Conservation (phyloP, 1,284 basidiomycete species). For the Ustilago hordei region DNA sequence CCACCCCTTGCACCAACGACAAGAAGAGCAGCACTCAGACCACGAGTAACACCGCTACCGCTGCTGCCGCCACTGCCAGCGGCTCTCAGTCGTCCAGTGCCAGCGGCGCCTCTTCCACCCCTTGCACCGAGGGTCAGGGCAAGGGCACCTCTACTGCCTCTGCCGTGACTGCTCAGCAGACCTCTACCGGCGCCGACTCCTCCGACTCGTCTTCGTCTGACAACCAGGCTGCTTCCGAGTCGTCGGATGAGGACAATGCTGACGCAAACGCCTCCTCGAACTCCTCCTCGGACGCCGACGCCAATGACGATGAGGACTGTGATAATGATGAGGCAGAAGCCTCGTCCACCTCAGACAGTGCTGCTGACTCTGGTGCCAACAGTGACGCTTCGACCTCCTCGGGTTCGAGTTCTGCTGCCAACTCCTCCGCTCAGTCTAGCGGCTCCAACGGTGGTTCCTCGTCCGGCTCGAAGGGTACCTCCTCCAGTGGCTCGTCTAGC, state of each 20-base stretch:
- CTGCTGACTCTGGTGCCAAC: conserved; percentile 12
- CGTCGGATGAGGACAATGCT: conserved; percentile 5
- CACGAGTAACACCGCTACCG: not conserved
- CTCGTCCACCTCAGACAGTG: not conserved
- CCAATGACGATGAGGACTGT: conserved; percentile 4
- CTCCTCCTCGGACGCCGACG: conserved; percentile 1
- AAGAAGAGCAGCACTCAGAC: conserved; percentile 2
- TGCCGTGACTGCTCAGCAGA: conserved; percentile 20
- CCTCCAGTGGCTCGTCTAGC: conserved; percentile 3
- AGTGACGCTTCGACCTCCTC: not conserved
- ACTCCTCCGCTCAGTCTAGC: conserved; percentile 10
- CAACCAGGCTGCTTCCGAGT: conserved; percentile 18
- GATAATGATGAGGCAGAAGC: conserved; percentile 13
- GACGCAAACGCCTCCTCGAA: conserved; percentile 1
- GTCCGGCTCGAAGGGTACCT: conserved; percentile 12
- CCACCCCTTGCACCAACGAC: conserved; percentile 14
- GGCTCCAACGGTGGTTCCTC: conserved; percentile 14
- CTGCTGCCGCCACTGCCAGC: conserved; percentile 14
- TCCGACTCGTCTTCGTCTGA: conserved; percentile 13
- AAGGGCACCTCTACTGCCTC: conserved; percentile 11
- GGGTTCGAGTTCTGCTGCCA: conserved; percentile 13
- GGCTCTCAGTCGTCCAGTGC: conserved; percentile 1
- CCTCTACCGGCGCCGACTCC: conserved; percentile 7
- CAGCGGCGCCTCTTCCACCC: conserved; percentile 10
- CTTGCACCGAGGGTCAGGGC: conserved; percentile 6